Conservation (phyloP, 2,329 filamentous ascomycete genomes). For the Coniochaeta pulveracea region DNA sequence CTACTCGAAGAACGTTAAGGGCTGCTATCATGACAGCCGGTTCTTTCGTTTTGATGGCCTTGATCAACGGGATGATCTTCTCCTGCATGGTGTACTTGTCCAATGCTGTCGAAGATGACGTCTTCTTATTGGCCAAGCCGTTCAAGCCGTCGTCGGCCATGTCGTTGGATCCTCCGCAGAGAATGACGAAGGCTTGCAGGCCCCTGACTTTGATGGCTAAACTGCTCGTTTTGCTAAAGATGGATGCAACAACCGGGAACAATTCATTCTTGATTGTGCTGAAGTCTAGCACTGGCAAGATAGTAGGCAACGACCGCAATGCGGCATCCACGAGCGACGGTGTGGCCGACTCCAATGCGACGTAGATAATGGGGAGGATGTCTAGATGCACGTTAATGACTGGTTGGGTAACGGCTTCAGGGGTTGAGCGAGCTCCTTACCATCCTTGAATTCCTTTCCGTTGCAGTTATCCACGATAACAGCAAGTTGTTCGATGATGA, state of each 20-base stretch:
- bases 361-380: conserved; percentile 73
- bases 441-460: conserved; percentile 90
- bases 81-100: conserved; percentile 99
- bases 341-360: conserved; percentile 79
- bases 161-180: conserved; percentile 67
- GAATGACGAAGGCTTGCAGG: conserved; percentile 76
- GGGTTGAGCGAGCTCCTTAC: conserved; percentile 37
- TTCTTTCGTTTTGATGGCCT: conserved; percentile 94
- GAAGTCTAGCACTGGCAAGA: conserved; percentile 87
- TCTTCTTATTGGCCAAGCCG: conserved; percentile 52
- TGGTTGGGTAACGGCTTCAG: neutral
- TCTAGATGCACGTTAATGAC: conserved; percentile 37
- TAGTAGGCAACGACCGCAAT: conserved; percentile 62
- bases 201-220: conserved; percentile 90
- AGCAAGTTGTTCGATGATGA: conserved; percentile 74
- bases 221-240: conserved; percentile 89
- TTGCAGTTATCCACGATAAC: conserved; percentile 70
- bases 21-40: conserved; percentile 95
- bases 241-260: conserved; percentile 80
- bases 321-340: conserved; percentile 83
- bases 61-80: conserved; percentile 84
- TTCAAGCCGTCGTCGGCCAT: conserved; percentile 58
- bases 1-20: conserved; percentile 70
- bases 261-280: conserved; percentile 95
- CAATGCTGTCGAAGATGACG: conserved; percentile 62